Evolutionary conservation across 495 filamentous ascomycete genomes (phyloP), one percentile per base, ranked within the genome.

Genomic region (Amorphotheca resinae): DNA sequence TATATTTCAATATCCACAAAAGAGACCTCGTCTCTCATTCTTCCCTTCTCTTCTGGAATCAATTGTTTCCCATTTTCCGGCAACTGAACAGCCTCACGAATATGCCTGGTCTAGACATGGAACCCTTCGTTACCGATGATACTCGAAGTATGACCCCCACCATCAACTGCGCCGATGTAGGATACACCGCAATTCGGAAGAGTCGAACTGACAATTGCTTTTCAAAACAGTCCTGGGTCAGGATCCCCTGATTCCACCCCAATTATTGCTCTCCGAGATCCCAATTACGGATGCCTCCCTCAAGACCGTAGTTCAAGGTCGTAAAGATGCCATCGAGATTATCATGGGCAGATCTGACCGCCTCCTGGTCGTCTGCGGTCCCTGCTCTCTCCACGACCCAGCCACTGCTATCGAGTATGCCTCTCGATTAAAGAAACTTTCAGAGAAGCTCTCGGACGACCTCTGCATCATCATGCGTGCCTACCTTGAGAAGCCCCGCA

Each of bases 401-500:
- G 76, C 69, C 17, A 77, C 76, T 9, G 91, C 91, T 1, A 71
- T 89, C 47, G 91, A 95, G 61, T 98, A 98, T 64, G 80, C 81
- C 51, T 54, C 65, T 22, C 77, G 79, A 30, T 69, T 98, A 30
- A 86, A 86, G 65, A 66, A 69, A 21, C 64, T 95, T 17, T 70
- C 82, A 21, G 69, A 75, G 21, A 80, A 79, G 64, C 78, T 94
- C 37, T 74, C 76, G 44, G 76, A 79, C 48, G 89, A 96, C 59
- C 71, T 98, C 25, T 79, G 76, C 51, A 80, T 98, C 57, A 80
- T 98, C 59, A 98, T 98, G 91, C 84, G 91, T 46, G 87, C 91
- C 58, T 98, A 98, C 70, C 82, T 98, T 16, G 91, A 98, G 73
- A 98, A 98, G 70, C 91, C 91, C 22, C 80, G 91, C 31, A 98